phyloP scores from a whole-genome alignment of 2,329 filamentous ascomycete genomes.

The Ceratocystis alfenasii region DNA sequence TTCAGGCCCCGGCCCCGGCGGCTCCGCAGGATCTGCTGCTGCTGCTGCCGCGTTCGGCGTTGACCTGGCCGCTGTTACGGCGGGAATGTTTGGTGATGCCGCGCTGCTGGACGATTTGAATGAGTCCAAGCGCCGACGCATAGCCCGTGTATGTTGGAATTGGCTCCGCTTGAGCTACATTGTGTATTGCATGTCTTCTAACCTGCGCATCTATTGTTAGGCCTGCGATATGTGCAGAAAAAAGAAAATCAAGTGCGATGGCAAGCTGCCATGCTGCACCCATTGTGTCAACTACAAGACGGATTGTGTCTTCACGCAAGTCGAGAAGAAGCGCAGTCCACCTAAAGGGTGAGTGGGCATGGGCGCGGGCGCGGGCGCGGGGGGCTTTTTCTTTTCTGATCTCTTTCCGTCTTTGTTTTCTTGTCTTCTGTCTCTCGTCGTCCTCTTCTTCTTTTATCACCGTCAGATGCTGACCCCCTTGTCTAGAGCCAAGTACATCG shows the following conservation, averaged over 20 bases:
- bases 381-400: too few species aligned
- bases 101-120: constrained; percentile 52
- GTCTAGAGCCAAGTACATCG: constrained; percentile 84
- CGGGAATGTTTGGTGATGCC: constrained; percentile 49
- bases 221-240: constrained; percentile 95
- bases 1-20: constrained; percentile 26
- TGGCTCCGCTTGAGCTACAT: background rate
- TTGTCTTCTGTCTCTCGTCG: background rate
- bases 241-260: constrained; percentile 96
- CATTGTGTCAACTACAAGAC: constrained; percentile 98
- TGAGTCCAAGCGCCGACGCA: constrained; percentile 79
- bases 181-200: background rate
- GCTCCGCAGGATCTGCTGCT: constrained; percentile 31
- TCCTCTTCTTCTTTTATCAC: constrained; percentile 13
- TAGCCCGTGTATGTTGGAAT: constrained; percentile 54
- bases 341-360: constrained; percentile 67
- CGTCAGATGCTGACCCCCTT: background rate
- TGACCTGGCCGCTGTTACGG: constrained; percentile 39
- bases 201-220: constrained; percentile 32
- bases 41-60: constrained; percentile 34
- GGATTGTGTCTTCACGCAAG: constrained; percentile 91
- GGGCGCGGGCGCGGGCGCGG: too few species aligned
- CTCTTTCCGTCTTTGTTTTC: background rate
- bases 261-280: constrained; percentile 85
- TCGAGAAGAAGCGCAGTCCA: constrained; percentile 96